phyloP scores from a whole-genome alignment of 2,329 filamentous ascomycete genomes.

The Colletotrichum tanaceti region DNA sequence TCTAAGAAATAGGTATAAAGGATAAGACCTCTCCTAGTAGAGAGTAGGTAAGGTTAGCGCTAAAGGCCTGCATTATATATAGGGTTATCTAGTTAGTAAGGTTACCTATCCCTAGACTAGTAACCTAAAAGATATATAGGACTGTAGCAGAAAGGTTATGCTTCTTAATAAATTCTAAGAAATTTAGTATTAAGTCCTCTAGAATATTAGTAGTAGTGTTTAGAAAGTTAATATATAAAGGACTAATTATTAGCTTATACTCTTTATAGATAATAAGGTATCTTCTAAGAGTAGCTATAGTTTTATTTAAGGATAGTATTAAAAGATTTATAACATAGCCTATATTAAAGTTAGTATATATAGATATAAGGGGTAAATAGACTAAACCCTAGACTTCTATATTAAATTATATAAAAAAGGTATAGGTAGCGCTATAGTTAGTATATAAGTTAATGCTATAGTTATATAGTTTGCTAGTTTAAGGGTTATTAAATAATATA shows the following conservation, averaged over 20 bases:
- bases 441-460: constrained; percentile 50
- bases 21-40: constrained; percentile 47
- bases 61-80: constrained; percentile 58
- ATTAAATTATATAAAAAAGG: too few species aligned
- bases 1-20: constrained; percentile 50
- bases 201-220: constrained; percentile 14
- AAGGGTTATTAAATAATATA: constrained; percentile 58
- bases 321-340: constrained; percentile 48
- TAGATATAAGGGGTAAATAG: constrained; percentile 46
- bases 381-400: too few species aligned
- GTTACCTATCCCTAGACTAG: background rate
- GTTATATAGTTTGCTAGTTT: constrained; percentile 49
- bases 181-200: constrained; percentile 9
- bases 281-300: constrained; percentile 44
- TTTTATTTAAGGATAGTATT: constrained; percentile 41
- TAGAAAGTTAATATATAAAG: constrained; percentile 55
- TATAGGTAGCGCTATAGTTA: too few species aligned
- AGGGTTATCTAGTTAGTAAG: constrained; percentile 49
- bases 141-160: too few species aligned
- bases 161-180: background rate
- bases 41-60: constrained; percentile 49
- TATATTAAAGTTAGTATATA: constrained; percentile 51
- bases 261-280: constrained; percentile 46
- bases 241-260: constrained; percentile 49
- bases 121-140: too few species aligned